phyloP scores from a whole-genome alignment of 352 stramenopile species.

The Globisporangium middletonii region DNA sequence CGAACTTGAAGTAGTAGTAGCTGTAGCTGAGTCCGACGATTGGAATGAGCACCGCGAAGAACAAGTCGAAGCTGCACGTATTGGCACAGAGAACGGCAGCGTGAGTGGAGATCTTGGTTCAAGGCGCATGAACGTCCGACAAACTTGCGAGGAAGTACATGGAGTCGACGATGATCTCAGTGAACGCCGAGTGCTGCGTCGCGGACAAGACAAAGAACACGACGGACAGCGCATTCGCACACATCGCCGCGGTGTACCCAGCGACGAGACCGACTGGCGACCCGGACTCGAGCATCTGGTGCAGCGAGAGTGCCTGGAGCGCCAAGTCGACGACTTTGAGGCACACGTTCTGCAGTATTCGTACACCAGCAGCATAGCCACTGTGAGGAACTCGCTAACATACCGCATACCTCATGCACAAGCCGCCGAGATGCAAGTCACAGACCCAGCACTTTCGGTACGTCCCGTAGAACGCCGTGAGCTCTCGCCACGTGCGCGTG shows the following conservation, averaged over 20 bases:
- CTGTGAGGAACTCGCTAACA: not conserved
- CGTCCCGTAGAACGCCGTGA: constrained; percentile 18
- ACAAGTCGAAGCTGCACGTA: constrained; percentile 22
- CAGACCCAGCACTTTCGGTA: constrained; percentile 30
- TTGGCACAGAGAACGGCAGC: not conserved
- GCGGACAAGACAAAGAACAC: constrained; percentile 6
- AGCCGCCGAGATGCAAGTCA: not conserved
- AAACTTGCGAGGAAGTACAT: not conserved
- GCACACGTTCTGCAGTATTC: constrained; percentile 19
- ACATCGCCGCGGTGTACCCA: constrained; percentile 13
- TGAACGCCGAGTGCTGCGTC: constrained; percentile 13
- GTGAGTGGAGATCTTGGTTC: not conserved
- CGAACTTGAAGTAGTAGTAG: constrained; percentile 22
- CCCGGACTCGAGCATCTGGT: constrained; percentile 19
- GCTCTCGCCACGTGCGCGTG: constrained; percentile 7
- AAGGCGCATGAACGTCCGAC: not conserved
- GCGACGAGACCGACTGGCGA: constrained; percentile 9
- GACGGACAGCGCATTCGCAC: constrained; percentile 14
- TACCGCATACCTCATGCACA: not conserved
- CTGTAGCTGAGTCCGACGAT: constrained; percentile 21
- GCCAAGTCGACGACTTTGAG: constrained; percentile 23
- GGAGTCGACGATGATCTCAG: constrained; percentile 25
- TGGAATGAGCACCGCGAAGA: constrained; percentile 22
- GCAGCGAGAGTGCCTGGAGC: constrained; percentile 17
- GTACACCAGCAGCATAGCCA: not conserved